Conservation (phyloP, 257 asterid species). For the Solanum piurae region DNA sequence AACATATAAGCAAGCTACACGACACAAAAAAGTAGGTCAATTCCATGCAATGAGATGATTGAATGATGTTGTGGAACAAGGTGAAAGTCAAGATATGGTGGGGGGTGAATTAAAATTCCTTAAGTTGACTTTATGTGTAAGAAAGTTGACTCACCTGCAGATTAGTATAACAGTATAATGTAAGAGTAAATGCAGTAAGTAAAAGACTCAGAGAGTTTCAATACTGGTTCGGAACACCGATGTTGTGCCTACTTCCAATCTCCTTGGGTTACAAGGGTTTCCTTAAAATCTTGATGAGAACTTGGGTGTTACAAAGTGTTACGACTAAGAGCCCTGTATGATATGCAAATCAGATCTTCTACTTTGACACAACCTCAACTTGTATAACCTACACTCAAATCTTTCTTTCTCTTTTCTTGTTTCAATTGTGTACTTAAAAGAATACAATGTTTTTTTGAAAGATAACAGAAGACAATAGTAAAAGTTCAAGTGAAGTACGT, state of each 20-base stretch:
- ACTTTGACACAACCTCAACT: background rate
- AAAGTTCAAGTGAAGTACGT: background rate
- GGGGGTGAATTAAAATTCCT: background rate
- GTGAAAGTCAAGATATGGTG: background rate
- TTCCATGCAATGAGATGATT: background rate
- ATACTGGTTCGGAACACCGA: background rate
- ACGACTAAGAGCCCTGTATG: background rate
- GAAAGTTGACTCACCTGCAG: background rate
- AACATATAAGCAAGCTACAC: background rate
- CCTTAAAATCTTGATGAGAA: background rate
- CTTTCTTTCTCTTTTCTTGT: background rate
- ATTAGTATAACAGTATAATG: no score
- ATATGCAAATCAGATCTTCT: no score
- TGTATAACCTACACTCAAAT: background rate
- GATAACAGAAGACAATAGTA: no score
- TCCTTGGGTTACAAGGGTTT: background rate
- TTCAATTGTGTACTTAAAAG: no score
- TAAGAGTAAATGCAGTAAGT: background rate
- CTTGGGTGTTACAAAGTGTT: background rate
- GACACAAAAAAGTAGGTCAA: background rate
- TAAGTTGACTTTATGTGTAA: background rate
- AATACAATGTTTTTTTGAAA: background rate
- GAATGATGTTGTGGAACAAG: background rate
- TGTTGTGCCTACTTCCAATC: background rate
- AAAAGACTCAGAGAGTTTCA: no score